Conservation (phyloP, 345 rosid species). For the Sonneratia alba region DNA sequence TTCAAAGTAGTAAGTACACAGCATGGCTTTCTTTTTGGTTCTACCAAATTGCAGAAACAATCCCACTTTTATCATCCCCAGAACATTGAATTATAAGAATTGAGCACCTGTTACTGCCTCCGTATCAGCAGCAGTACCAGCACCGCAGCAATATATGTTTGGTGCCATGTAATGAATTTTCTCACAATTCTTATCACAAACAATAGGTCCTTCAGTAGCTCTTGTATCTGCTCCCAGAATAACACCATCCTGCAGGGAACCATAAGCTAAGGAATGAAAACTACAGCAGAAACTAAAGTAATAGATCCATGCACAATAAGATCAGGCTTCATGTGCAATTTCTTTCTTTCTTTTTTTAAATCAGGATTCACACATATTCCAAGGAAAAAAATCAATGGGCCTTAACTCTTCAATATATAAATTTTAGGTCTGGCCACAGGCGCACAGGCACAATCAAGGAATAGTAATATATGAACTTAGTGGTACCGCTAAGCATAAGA, state of each 20-base stretch:
- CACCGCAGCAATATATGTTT: slow-evolving; percentile 93
- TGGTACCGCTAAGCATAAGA: background rate
- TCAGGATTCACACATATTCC: background rate
- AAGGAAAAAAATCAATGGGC: no score
- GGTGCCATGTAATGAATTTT: slow-evolving; percentile 99
- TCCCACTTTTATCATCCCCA: background rate
- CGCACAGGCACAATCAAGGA: no score
- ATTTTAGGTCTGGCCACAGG: no score
- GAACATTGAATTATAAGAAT: background rate
- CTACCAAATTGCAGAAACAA: no score
- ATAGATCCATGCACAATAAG: background rate
- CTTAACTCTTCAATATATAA: no score
- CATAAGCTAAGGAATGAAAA: background rate
- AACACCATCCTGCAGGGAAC: slow-evolving; percentile 59
- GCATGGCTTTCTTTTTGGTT: no score
- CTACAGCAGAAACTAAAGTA: background rate
- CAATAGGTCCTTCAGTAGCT: slow-evolving; percentile 82
- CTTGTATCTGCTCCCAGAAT: slow-evolving; percentile 73
- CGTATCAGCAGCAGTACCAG: slow-evolving; percentile 95
- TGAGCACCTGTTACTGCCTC: slow-evolving; percentile 89
- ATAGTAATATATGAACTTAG: background rate
- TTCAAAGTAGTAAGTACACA: no score
- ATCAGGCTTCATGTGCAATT: background rate
- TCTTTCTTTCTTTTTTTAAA: background rate
- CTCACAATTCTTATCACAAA: slow-evolving; percentile 95